Conservation (phyloP, 345 rosid genomes). For the Barbarea vulgaris region DNA sequence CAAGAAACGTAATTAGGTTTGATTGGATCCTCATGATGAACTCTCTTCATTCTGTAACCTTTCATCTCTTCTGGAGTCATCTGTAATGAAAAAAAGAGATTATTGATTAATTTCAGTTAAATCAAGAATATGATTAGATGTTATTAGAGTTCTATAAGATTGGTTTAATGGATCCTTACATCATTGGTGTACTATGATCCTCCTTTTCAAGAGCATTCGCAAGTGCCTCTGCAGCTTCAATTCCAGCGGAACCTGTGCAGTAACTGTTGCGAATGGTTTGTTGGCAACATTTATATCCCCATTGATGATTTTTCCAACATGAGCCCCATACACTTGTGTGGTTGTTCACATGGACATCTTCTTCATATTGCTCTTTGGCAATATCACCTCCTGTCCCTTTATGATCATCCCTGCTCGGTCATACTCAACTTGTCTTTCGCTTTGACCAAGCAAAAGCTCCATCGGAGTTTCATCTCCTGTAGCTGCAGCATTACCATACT, state of each 20-base stretch:
- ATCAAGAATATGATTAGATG: background rate
- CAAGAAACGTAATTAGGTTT: too few relatives aligned
- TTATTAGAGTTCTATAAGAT: background rate
- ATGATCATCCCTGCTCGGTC: slow-evolving; percentile 66
- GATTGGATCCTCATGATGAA: slow-evolving; percentile 75
- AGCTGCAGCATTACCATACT: slow-evolving; percentile 76
- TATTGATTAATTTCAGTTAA: background rate
- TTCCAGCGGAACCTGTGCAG: slow-evolving; percentile 90
- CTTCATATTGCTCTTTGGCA: slow-evolving; percentile 78
- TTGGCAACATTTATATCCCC: slow-evolving; percentile 92
- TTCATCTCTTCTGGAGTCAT: slow-evolving; percentile 80
- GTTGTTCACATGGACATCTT: slow-evolving; percentile 61
- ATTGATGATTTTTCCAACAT: slow-evolving; percentile 88
- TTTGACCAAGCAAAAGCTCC: slow-evolving; percentile 70
- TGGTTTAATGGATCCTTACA: slow-evolving; percentile 38
- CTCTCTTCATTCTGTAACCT: slow-evolving; percentile 74
- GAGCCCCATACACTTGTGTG: slow-evolving; percentile 93
- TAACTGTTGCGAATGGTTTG: slow-evolving; percentile 81
- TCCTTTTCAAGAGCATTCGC: slow-evolving; percentile 72
- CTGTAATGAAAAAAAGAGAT: slow-evolving; percentile 38
- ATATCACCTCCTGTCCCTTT: slow-evolving; percentile 65
- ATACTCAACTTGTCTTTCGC: slow-evolving; percentile 73
- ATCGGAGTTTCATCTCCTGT: slow-evolving; percentile 57
- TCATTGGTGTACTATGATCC: slow-evolving; percentile 58
- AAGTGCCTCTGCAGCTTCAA: slow-evolving; percentile 85